A percentile compares a stretch with the other conserved stretches of the same genome.
Conservation (phyloP, 2,329 filamentous ascomycete species). For the Cryphonectria carpinicola region DNA sequence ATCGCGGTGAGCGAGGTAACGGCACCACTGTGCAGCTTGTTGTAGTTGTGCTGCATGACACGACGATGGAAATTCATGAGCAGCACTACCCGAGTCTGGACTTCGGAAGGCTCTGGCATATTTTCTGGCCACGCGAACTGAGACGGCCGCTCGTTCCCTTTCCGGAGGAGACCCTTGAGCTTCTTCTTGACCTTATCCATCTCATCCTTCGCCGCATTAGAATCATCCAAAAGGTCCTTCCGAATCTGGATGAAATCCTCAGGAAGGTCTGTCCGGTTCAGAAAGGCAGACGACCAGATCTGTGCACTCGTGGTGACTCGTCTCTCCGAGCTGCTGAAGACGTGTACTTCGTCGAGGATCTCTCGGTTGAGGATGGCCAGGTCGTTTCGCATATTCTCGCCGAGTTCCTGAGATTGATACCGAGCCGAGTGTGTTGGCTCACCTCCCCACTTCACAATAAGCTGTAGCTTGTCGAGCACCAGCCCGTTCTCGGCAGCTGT, state of each 20-base stretch:
- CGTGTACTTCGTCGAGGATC: slow-evolving; percentile 86
- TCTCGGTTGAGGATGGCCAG: slow-evolving; percentile 90
- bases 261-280: slow-evolving; percentile 82
- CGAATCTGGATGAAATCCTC: slow-evolving; percentile 87
- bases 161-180: slow-evolving; percentile 86
- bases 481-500: slow-evolving; percentile 92
- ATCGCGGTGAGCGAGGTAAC: slow-evolving; percentile 65
- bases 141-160: slow-evolving; percentile 89
- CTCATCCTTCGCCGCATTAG: slow-evolving; percentile 96
- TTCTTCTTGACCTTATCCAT: slow-evolving; percentile 99
- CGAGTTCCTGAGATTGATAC: slow-evolving; percentile 94
- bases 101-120: slow-evolving; percentile 91
- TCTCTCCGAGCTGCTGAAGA: slow-evolving; percentile 94
- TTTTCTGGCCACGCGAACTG: slow-evolving; percentile 99
- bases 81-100: slow-evolving; percentile 89
- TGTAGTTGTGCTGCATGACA: slow-evolving; percentile 94
- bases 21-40: slow-evolving; percentile 71
- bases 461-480: slow-evolving; percentile 91
- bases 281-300: slow-evolving; percentile 90
- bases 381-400: slow-evolving; percentile 94
- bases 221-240: slow-evolving; percentile 95
- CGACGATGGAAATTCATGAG: slow-evolving; percentile 96
- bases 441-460: slow-evolving; percentile 99
- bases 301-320: slow-evolving; percentile 95
- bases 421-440: slow-evolving; percentile 96